Conservation (phyloP, 164 flowering plant genomes). For the Stephania japonica region DNA sequence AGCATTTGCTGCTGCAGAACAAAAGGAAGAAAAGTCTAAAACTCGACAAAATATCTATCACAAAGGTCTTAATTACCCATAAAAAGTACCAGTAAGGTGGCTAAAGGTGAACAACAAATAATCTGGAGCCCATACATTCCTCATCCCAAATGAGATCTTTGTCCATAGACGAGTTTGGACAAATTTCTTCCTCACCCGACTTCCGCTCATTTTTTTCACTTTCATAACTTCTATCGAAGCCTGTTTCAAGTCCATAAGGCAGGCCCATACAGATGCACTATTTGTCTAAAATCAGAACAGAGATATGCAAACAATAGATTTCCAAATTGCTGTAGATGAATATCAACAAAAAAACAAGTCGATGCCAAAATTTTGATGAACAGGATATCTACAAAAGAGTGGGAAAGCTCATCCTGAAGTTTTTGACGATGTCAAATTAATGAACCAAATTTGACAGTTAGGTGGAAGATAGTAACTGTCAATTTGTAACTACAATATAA, state of each 20-base stretch:
- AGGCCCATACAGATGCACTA: background rate
- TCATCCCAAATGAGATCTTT: background rate
- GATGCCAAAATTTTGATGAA: background rate
- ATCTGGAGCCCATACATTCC: background rate
- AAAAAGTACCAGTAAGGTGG: background rate
- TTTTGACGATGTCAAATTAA: background rate
- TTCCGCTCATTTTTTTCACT: background rate
- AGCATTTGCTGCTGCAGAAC: conserved; percentile 56
- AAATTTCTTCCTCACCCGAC: background rate
- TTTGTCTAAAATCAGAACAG: background rate
- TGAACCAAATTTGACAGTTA: background rate
- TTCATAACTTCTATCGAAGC: background rate
- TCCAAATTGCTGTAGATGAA: background rate
- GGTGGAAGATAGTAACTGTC: background rate
- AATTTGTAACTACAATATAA: too few species aligned
- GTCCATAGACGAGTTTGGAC: background rate
- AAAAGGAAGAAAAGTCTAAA: conserved; percentile 9
- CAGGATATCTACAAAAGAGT: background rate
- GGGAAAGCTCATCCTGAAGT: background rate
- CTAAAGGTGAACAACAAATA: background rate
- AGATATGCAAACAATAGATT: background rate
- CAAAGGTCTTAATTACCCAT: background rate
- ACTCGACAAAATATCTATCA: background rate
- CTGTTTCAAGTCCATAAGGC: background rate
- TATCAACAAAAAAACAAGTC: background rate